Evolutionary conservation across 2,329 filamentous ascomycete species (phyloP).

Genomic region (Plectosphaerella cucumerina): DNA sequence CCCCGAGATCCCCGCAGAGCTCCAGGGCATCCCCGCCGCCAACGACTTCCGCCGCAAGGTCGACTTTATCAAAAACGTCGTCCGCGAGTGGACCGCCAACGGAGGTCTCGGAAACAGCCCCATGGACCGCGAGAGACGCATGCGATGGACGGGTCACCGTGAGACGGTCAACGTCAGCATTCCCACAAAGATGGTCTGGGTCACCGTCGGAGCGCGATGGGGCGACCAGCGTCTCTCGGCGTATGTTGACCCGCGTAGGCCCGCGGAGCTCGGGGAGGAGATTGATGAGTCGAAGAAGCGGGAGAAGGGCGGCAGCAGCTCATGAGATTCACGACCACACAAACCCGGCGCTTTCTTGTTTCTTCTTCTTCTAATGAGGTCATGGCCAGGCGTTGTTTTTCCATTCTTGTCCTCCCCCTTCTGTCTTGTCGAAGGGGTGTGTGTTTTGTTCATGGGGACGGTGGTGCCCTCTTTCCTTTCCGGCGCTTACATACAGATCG

Average conservation of each 20-base stretch:
- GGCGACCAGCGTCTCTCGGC: slow-evolving; percentile 54
- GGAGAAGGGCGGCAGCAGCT: neutral
- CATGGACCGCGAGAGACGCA: slow-evolving; percentile 49
- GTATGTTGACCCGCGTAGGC: slow-evolving; percentile 50
- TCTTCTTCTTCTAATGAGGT: neutral
- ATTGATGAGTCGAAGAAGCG: slow-evolving; percentile 40
- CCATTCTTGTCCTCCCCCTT: neutral
- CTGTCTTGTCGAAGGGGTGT: too few relatives aligned
- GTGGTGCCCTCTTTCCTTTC: too few relatives aligned
- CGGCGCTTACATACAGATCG: too few relatives aligned
- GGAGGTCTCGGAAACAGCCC: slow-evolving; percentile 66
- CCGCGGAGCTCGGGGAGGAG: slow-evolving; percentile 50
- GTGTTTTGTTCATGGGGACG: too few relatives aligned
- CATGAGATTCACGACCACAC: neutral
- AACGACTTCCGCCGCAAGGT: slow-evolving; percentile 74
- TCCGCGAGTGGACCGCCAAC: slow-evolving; percentile 67
- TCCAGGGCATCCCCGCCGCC: slow-evolving; percentile 62
- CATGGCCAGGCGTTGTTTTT: neutral
- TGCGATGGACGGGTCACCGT: slow-evolving; percentile 56
- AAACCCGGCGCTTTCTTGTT: neutral
- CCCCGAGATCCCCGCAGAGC: slow-evolving; percentile 55
- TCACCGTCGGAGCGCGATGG: slow-evolving; percentile 60
- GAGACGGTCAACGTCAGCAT: slow-evolving; percentile 48
- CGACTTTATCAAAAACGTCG: slow-evolving; percentile 63
- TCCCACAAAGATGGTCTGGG: slow-evolving; percentile 63